Conservation (phyloP, 2,329 filamentous ascomycete genomes). For the Trichophyton verrucosum region DNA sequence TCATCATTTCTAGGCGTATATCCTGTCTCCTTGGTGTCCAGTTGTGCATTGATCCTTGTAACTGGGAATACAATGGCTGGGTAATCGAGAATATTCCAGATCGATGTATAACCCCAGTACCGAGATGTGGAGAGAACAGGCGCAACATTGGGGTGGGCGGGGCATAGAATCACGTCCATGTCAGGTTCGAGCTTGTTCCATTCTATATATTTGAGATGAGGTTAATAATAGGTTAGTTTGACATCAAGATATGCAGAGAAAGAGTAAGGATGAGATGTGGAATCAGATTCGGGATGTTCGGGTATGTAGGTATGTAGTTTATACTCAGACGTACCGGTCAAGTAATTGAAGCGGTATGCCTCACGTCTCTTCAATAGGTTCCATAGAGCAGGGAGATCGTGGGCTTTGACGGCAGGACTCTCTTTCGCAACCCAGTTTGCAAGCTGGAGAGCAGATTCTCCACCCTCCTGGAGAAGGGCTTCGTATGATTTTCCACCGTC, state of each 20-base stretch:
- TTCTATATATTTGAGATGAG: not conserved
- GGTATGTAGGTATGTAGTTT: no score
- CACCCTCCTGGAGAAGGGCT: conserved; percentile 39
- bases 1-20: conserved; percentile 39
- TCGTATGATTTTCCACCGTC: conserved; percentile 48
- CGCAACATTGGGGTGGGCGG: conserved; percentile 44
- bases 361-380: conserved; percentile 13
- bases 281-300: not conserved
- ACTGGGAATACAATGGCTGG: conserved; percentile 45
- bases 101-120: conserved; percentile 54
- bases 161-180: conserved; percentile 50
- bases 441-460: conserved; percentile 48
- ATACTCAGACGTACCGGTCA: not conserved
- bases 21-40: conserved; percentile 26
- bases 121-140: conserved; percentile 41
- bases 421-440: conserved; percentile 48
- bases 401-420: conserved; percentile 38
- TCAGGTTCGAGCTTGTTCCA: conserved; percentile 11
- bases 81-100: conserved; percentile 53
- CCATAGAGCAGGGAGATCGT: conserved; percentile 33
- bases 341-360: not conserved
- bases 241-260: conserved; percentile 13
- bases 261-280: conserved; percentile 11
- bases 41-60: conserved; percentile 34
- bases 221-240: not conserved